Conservation (phyloP, 768 basidiomycete genomes). For the Suillus variegatus region DNA sequence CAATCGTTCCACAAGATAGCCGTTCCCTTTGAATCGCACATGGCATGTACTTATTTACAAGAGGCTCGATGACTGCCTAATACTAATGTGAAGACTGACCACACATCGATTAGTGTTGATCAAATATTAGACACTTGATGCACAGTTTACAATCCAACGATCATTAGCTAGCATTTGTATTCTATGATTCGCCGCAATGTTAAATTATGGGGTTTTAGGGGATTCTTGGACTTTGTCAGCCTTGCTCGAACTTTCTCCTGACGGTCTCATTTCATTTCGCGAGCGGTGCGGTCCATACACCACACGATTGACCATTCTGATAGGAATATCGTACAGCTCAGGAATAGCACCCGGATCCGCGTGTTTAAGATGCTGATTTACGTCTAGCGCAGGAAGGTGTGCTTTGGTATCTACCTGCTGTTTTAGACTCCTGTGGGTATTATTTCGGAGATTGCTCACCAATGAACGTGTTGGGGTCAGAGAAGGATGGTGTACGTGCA, state of each 20-base stretch:
- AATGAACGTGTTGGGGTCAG: conserved; percentile 64
- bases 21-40: not conserved
- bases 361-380: conserved; percentile 50
- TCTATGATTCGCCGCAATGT: not conserved
- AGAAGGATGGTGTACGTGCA: conserved; percentile 67
- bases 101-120: not conserved
- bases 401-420: conserved; percentile 54
- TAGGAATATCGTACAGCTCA: conserved; percentile 80
- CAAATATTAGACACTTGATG: not conserved
- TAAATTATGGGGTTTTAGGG: not conserved
- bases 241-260: not conserved
- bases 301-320: conserved; percentile 77
- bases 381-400: conserved; percentile 44
- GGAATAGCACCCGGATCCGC: conserved; percentile 51
- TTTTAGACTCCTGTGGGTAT: conserved; percentile 15
- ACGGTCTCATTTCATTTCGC: not conserved
- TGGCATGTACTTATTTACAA: not conserved
- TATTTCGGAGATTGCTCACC: conserved; percentile 44
- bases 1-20: not conserved
- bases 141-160: not conserved
- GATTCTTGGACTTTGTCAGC: not conserved
- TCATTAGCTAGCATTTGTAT: conserved; percentile 3
- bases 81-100: not conserved
- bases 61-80: conserved; percentile 2
- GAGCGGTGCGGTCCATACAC: conserved; percentile 44